phyloP scores from a whole-genome alignment of 768 basidiomycete species.

The Gautieria morchelliformis region DNA sequence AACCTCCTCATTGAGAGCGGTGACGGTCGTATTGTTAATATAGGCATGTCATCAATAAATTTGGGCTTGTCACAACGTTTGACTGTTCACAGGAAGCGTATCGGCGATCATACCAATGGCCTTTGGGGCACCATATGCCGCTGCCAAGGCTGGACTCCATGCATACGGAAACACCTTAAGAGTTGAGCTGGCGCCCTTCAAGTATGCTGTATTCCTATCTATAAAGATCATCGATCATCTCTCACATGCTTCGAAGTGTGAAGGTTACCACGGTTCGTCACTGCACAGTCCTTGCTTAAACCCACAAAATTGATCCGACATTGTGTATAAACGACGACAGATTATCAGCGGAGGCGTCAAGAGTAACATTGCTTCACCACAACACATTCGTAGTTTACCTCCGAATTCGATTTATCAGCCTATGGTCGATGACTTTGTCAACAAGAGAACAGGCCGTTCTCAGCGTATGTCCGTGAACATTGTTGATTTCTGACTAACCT shows the following conservation, averaged over 20 bases:
- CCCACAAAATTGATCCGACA: background rate
- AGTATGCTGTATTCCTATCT: slow-evolving; percentile 4
- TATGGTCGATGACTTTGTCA: slow-evolving; percentile 6
- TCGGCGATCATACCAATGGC: slow-evolving; percentile 11
- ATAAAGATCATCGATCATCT: background rate
- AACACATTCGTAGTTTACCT: background rate
- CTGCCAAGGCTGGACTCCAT: slow-evolving; percentile 14
- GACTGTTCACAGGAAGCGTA: slow-evolving; percentile 7
- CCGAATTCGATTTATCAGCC: slow-evolving; percentile 4
- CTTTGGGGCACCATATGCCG: slow-evolving; percentile 10
- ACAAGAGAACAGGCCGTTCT: slow-evolving; percentile 1
- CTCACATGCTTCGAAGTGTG: slow-evolving; percentile 1
- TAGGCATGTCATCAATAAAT: background rate
- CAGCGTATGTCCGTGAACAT: background rate
- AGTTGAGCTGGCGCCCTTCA: slow-evolving; percentile 12
- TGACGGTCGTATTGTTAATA: slow-evolving; percentile 13
- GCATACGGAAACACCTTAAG: slow-evolving; percentile 13
- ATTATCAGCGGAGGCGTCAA: slow-evolving; percentile 7
- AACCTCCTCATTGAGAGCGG: slow-evolving; percentile 9
- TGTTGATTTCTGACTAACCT: background rate
- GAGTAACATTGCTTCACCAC: slow-evolving; percentile 4
- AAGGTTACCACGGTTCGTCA: slow-evolving; percentile 7
- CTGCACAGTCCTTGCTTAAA: background rate
- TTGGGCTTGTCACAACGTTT: background rate
- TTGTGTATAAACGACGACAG: background rate